These are phyloP conservation scores for Thielaviopsis populi DNA, from an alignment of 2,329 filamentous ascomycete species.

Conservation along the genomic window DNA sequence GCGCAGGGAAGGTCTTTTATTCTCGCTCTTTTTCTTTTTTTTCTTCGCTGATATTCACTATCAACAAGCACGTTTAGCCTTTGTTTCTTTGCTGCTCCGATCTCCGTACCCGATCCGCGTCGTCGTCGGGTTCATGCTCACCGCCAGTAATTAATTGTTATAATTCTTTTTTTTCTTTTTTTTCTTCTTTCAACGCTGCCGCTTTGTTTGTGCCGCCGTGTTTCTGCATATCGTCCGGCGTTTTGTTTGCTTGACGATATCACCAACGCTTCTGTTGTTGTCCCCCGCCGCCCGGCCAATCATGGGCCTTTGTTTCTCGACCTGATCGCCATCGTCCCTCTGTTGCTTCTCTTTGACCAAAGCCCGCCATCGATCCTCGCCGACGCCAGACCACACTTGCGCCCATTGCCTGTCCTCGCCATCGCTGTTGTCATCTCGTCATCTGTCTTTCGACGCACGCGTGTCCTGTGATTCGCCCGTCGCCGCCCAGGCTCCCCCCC, in stretches of 20 bases:
- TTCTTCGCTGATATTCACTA: neutral
- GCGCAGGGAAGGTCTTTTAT: neutral
- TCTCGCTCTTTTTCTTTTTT: neutral
- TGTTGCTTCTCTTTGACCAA: neutral
- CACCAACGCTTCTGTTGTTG: neutral
- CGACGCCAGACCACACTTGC: neutral
- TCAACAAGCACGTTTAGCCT: neutral
- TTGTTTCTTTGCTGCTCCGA: neutral
- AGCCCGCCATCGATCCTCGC: neutral
- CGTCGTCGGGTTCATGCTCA: neutral
- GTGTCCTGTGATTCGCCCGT: neutral
- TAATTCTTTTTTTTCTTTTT: neutral
- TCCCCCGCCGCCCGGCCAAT: neutral
- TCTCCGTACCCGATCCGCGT: neutral
- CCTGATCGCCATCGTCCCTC: neutral
- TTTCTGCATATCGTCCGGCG: neutral
- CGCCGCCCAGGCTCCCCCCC: neutral
- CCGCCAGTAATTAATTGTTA: neutral
- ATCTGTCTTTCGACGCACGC: neutral
- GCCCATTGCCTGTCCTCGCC: neutral
- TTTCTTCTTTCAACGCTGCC: neutral
- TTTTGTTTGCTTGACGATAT: neutral
- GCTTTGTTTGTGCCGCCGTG: neutral
- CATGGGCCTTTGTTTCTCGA: neutral
- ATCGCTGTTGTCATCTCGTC: neutral